Base-by-base conservation (phyloP, 371 early-diverging fungal genomes). In the Mucor irregularis region DNA sequence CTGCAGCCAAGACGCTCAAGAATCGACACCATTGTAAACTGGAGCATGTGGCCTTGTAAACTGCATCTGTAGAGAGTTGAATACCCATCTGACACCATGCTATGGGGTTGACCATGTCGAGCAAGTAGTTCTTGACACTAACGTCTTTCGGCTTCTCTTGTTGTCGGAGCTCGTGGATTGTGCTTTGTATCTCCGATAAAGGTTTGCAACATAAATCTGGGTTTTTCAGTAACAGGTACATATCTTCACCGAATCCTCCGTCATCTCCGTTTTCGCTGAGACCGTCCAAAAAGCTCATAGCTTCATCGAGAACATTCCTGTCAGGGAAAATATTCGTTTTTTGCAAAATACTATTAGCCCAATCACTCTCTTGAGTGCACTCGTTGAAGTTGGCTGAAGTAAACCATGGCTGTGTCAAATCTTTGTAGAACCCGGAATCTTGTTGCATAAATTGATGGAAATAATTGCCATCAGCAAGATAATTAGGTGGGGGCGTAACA, bases 1-100 rank as follows among this genome's bases (percentile, higher is more conserved):
- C 80, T 11, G 82, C 80, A 38, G 75, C 56, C 24, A 86, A 61
- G 11, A 84, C 66, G 31, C 74, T 68, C 14, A 82, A 53, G 68
- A 86, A 86, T 44, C 74, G 70, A 63, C 80, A 81, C 86, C 86
- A 86, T 50, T 78, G 68, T 74, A 81, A 76, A 37, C 55, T 53
- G 6, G 61, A 53, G 22, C 61, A 61, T 2, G 64, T 50, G 14
- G 46, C 28, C 4, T 46, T 43, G 30, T 66, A 53, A 8, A 58
- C 21, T 17, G 56, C 9, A 5, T 10, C 21, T 26, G 39, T 16
- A 16, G 53, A 53, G 26, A 37, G 52, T 28, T 53, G 24, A 8
- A 42, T 24, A 1, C 52, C 61, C n/a, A 57, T 49, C 7, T 59
- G 62, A 28, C 33, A 47, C 61, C 55, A 66, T 10, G 54, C 35